Base-by-base conservation (phyloP, 495 filamentous ascomycete species). In the Cenococcum geophilum region DNA sequence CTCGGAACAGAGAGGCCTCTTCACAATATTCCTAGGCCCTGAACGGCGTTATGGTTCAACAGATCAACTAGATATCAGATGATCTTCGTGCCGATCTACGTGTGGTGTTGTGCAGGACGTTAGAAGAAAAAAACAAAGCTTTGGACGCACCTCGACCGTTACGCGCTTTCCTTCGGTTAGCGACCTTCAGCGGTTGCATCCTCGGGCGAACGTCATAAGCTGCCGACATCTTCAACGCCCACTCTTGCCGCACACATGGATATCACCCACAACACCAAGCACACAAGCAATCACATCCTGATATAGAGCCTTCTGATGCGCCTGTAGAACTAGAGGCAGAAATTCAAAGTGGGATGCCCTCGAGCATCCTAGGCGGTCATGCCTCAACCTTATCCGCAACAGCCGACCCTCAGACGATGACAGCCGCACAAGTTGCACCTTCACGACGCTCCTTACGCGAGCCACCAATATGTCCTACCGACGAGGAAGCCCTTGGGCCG, bases 401-500 rank as follows among this genome's bases (percentile, higher is more conserved):
- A 52, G 43, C 52, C 54, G 58, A 62, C 49, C 55, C 59, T 45
- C 37, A 63, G 40, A 69, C 64, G 59, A 66, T 55, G 23, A 60
- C 63, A 25, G 43, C 66, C n/a, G 35, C 49, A 37, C 62, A 59
- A 60, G 40, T 49, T 27, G 36, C 55, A 21, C 25, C 54, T 35
- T 36, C 36, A 12, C 52, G 50, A n/a, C 49, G 40, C 9, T 34
- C 61, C 10, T 12, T 43, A 9, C 60, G 50, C 34, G 58, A 74
- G 14, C 60, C 66, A 3, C 57, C 70, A 47, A 45, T 75, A 51
- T 74, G 71, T 60, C 68, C 74, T 34, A 71, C 71, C 34, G 72
- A 76, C 60, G 72, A 73, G 57, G 70, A 75, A 36, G 67, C 77
- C 55, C 58, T 74, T 65, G 67, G 73, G 55, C 62, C 61, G 56